Evolutionary conservation across 225 moss, liverwort and hornwort species (phyloP), one percentile per base, ranked within the genome.

Genomic region (Climacium dendroides): DNA sequence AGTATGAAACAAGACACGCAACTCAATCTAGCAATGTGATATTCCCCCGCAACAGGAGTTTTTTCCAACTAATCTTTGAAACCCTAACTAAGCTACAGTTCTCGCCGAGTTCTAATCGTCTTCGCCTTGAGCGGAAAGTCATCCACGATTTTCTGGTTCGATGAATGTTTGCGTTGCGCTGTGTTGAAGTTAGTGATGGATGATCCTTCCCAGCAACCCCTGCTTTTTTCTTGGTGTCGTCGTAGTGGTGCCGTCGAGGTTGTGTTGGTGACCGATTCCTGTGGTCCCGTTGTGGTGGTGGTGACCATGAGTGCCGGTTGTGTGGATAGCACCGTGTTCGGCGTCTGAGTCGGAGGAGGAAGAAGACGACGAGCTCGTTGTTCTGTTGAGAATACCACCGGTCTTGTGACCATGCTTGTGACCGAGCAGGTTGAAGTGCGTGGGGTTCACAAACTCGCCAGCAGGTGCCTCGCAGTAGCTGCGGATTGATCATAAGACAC

Each of bases 391-490:
- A 32, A 87, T 70, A 43, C 86, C 83, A 13, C 88, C 88, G 6
- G 55, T 78, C n/a, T 87, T 89, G 62, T 85, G 85, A 52, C 82
- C 82, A 28, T 89, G 85, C 48, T 85, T 74, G 30, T 66, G 89
- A 60, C 77, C 82, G 29, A 89, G 85, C 52, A 89, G 85, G 75
- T 89, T 90, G 89, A 89, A 83, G 62, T 89, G 86, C 9, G 89
- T 30, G 13, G 91, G 91, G 69, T 90, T 89, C 53, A 89, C 79
- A 22, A 89, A 87, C 74, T 90, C 88, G 66, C 86, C 83, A 80
- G 87, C 89, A 60, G 91, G 86, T 74, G 89, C 89, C 74, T 91
- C 91, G 61, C 89, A 90, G 69, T 88, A 92, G 74, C 91, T 92
- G 90, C 54, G 10, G 9, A 71, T 85, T 7, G 10, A 34, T 48